Evolutionary conservation across 768 basidiomycete genomes (phyloP).

Genomic region (Multifurca ochricompacta): DNA sequence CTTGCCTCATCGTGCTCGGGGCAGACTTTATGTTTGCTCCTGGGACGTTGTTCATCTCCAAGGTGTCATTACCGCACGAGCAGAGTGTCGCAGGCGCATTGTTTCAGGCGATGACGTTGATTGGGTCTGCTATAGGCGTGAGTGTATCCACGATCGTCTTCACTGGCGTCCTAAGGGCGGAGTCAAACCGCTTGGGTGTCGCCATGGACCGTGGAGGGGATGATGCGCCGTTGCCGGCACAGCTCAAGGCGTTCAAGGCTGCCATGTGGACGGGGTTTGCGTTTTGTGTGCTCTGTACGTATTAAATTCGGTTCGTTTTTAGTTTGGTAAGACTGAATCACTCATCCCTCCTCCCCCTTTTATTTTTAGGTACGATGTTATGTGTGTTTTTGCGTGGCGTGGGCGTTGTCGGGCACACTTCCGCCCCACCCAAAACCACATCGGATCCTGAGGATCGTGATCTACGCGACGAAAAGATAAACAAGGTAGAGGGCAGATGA

Average conservation of each 20-base stretch:
- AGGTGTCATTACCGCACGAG: constrained; percentile 55
- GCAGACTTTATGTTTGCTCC: constrained; percentile 71
- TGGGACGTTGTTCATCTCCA: constrained; percentile 70
- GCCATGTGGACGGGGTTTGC: constrained; percentile 61
- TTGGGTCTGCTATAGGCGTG: constrained; percentile 63
- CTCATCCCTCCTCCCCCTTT: background rate
- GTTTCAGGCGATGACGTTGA: constrained; percentile 75
- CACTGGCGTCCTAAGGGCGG: constrained; percentile 38
- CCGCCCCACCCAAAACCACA: background rate
- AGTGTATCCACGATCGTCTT: constrained; percentile 68
- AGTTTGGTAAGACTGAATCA: background rate
- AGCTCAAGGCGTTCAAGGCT: constrained; percentile 48
- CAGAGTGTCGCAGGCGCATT: constrained; percentile 70
- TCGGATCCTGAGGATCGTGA: background rate
- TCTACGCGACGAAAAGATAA: background rate
- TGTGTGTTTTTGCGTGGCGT: constrained; percentile 29
- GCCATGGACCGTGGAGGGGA: constrained; percentile 23
- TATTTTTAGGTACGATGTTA: constrained; percentile 4
- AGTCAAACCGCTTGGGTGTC: constrained; percentile 30
- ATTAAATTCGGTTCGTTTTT: background rate
- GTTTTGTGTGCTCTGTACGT: constrained; percentile 53
- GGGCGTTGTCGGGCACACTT: constrained; percentile 34
- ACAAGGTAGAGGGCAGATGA: background rate
- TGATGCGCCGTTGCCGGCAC: constrained; percentile 30
- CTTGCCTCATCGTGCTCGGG: constrained; percentile 58